phyloP scores from a whole-genome alignment of 495 filamentous ascomycete species.

The Talaromyces trachyspermus region DNA sequence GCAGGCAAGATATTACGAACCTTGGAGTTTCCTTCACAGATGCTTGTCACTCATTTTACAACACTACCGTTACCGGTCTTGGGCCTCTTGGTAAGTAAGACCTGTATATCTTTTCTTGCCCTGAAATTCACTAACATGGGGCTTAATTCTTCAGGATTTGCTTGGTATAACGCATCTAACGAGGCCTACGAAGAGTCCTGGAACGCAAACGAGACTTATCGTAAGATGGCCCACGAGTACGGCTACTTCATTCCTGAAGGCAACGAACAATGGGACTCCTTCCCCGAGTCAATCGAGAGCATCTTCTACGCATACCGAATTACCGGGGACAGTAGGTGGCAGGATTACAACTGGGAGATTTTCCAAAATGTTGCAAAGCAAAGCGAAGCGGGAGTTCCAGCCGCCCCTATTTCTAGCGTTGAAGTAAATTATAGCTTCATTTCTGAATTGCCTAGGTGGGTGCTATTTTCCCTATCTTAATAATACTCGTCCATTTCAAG shows the following conservation, averaged over 20 bases:
- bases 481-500: not conserved
- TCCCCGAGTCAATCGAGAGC: slow-evolving; percentile 36
- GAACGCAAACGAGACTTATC: slow-evolving; percentile 30
- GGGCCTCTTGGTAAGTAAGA: slow-evolving; percentile 47
- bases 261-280: slow-evolving; percentile 24
- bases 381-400: slow-evolving; percentile 48
- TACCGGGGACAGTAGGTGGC: slow-evolving; percentile 32
- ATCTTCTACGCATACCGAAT: slow-evolving; percentile 39
- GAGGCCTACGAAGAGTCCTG: slow-evolving; percentile 39
- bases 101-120: not conserved
- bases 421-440: slow-evolving; percentile 14
- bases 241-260: slow-evolving; percentile 69
- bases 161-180: slow-evolving; percentile 46
- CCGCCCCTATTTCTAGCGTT: slow-evolving; percentile 58
- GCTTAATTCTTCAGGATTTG: slow-evolving; percentile 30
- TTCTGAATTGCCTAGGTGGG: slow-evolving; percentile 72
- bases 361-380: slow-evolving; percentile 47
- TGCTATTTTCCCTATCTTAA: slow-evolving; percentile 63
- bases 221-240: slow-evolving; percentile 19
- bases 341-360: slow-evolving; percentile 36
- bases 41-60: slow-evolving; percentile 63
- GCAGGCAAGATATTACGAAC: slow-evolving; percentile 47
- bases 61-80: slow-evolving; percentile 50
- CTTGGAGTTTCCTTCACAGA: slow-evolving; percentile 63
- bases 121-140: not conserved